phyloP scores from a whole-genome alignment of 2,329 filamentous ascomycete genomes.

The Aspergillus niger region DNA sequence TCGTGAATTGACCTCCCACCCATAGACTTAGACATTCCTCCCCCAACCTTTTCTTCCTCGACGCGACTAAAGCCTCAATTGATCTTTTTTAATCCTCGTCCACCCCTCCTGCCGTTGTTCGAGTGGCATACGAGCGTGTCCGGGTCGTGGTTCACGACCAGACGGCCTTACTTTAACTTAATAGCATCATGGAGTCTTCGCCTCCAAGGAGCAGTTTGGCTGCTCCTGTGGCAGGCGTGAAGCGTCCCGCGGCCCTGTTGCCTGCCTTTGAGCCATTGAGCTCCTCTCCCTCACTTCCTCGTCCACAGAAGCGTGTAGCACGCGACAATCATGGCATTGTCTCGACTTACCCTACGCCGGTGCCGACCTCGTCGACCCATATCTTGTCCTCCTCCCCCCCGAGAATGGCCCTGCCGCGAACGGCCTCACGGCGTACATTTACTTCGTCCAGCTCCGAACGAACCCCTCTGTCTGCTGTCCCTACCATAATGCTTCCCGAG shows the following conservation, averaged over 20 bases:
- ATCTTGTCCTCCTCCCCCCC: slow-evolving; percentile 87
- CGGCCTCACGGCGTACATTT: slow-evolving; percentile 62
- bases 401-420: slow-evolving; percentile 49
- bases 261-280: slow-evolving; percentile 54
- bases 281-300: slow-evolving; percentile 52
- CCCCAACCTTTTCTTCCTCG: slow-evolving; percentile 17
- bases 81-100: slow-evolving; percentile 11
- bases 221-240: slow-evolving; percentile 43
- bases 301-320: slow-evolving; percentile 50
- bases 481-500: slow-evolving; percentile 76
- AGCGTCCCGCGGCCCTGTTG: slow-evolving; percentile 51
- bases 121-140: not conserved
- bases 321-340: slow-evolving; percentile 45
- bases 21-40: slow-evolving; percentile 18
- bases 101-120: slow-evolving; percentile 13
- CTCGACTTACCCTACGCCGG: slow-evolving; percentile 83
- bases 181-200: slow-evolving; percentile 43
- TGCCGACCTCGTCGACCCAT: slow-evolving; percentile 90
- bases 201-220: slow-evolving; percentile 38
- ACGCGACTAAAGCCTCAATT: slow-evolving; percentile 27
- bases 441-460: slow-evolving; percentile 67
- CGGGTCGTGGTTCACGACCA: slow-evolving; percentile 7
- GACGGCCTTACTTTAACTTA: not conserved
- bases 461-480: slow-evolving; percentile 78
- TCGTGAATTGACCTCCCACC: not conserved